phyloP scores from a whole-genome alignment of 2,329 filamentous ascomycete species.

The Nothopassalora personata region DNA sequence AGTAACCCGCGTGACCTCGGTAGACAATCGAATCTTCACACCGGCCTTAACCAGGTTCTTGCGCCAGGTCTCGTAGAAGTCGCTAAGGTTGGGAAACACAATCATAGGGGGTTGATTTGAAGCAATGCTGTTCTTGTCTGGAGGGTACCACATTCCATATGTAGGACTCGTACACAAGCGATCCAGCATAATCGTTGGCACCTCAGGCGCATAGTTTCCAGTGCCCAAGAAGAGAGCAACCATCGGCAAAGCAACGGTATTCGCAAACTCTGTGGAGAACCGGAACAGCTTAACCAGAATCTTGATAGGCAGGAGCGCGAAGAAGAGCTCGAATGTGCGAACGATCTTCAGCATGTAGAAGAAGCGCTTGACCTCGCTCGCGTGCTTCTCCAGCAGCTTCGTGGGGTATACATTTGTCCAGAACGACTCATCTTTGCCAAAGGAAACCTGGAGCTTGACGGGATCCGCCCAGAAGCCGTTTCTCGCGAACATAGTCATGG shows the following conservation, averaged over 20 bases:
- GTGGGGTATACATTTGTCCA: conserved; percentile 64
- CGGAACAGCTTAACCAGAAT: conserved; percentile 61
- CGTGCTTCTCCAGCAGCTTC: conserved; percentile 51
- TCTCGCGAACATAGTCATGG: conserved; percentile 58
- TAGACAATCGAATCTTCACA: conserved; percentile 52
- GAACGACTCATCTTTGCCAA: conserved; percentile 58
- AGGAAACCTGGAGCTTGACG: conserved; percentile 58
- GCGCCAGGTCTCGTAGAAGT: conserved; percentile 58
- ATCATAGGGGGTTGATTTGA: conserved; percentile 53
- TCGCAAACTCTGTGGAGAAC: conserved; percentile 64
- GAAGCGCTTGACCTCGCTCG: conserved; percentile 53
- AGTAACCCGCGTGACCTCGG: conserved; percentile 51
- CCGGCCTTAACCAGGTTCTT: conserved; percentile 50
- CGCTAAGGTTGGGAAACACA: conserved; percentile 57
- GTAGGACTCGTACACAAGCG: conserved; percentile 49
- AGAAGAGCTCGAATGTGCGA: conserved; percentile 55
- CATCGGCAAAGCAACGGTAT: conserved; percentile 66
- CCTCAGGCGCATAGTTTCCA: conserved; percentile 67
- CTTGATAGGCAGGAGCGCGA: conserved; percentile 58
- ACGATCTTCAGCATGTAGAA: conserved; percentile 52
- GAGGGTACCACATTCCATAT: conserved; percentile 56
- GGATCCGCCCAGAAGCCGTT: conserved; percentile 53
- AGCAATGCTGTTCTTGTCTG: conserved; percentile 43
- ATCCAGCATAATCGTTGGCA: conserved; percentile 61
- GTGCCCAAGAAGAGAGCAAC: conserved; percentile 70